Percentiles rank a stretch among this genome's conserved stretches.
Conservation (phyloP, 345 rosid genomes). For the Lumnitzera racemosa region DNA sequence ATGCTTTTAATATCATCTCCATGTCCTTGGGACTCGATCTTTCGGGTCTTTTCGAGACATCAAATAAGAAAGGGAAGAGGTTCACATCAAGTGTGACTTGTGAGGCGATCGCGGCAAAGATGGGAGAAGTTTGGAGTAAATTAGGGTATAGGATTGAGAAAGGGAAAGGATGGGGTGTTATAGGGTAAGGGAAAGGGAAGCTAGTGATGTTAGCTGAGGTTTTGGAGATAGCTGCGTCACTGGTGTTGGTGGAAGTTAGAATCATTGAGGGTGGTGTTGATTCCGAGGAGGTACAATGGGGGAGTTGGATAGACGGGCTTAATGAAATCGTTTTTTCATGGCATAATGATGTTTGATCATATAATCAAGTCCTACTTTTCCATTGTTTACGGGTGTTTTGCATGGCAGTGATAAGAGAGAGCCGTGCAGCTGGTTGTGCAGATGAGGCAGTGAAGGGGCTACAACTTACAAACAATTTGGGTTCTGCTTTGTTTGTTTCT, state of each 20-base stretch:
- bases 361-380: too few relatives aligned
- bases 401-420: too few relatives aligned
- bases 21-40: constrained; percentile 65
- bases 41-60: constrained; percentile 55
- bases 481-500: too few relatives aligned
- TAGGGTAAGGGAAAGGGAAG: constrained; percentile 58
- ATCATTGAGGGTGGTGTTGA: constrained; percentile 35
- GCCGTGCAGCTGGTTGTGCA: too few relatives aligned
- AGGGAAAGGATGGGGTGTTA: constrained; percentile 36
- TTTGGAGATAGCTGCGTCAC: constrained; percentile 34
- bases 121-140: constrained; percentile 47
- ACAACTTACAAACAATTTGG: too few relatives aligned
- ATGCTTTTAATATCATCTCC: constrained; percentile 76
- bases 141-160: constrained; percentile 59
- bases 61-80: constrained; percentile 36
- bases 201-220: constrained; percentile 41
- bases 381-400: too few relatives aligned
- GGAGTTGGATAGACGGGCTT: constrained; percentile 48
- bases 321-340: constrained; percentile 55
- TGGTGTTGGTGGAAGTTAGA: constrained; percentile 52
- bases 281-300: constrained; percentile 57
- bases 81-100: constrained; percentile 44
- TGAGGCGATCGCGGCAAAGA: constrained; percentile 54
- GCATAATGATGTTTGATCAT: constrained; percentile 34
- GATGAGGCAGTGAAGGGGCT: too few relatives aligned